phyloP scores from a whole-genome alignment of 352 stramenopile species.

The Globisporangium rhizosaccharum region DNA sequence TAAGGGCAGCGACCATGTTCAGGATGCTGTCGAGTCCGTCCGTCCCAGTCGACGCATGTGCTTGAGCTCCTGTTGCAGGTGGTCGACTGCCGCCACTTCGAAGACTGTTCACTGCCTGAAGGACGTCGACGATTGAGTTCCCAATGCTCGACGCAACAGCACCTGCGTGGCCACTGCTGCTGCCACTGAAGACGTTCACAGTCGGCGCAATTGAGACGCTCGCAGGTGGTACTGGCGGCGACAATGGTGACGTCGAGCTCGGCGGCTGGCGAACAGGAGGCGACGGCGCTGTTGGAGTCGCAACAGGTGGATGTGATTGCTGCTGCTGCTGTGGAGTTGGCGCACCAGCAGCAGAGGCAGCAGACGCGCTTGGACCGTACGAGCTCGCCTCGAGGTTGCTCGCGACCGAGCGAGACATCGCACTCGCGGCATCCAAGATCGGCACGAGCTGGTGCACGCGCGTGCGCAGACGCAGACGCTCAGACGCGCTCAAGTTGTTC shows the following conservation, averaged over 20 bases:
- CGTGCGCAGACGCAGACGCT: conserved; percentile 19
- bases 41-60: no score
- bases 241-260: not conserved
- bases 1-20: conserved; percentile 11
- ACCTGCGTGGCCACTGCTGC: not conserved
- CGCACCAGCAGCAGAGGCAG: not conserved
- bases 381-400: conserved; percentile 15
- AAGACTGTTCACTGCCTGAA: conserved; percentile 8
- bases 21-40: conserved; percentile 2
- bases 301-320: no score
- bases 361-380: conserved; percentile 4
- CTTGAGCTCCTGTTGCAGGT: not conserved
- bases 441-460: conserved; percentile 20
- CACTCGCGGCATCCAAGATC: conserved; percentile 12
- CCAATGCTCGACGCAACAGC: conserved; percentile 1
- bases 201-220: conserved; percentile 8
- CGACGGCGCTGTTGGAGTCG: not conserved
- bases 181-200: conserved; percentile 9
- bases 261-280: not conserved
- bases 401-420: conserved; percentile 9
- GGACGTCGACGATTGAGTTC: conserved; percentile 10
- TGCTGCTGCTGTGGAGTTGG: not conserved
- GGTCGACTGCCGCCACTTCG: not conserved
- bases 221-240: not conserved
- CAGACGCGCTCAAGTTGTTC: conserved; percentile 17